A percentile compares a stretch with the other conserved stretches of the same genome.
Evolutionary conservation across 768 basidiomycete genomes (phyloP).

Genomic region (Auriscalpium microsporum): DNA sequence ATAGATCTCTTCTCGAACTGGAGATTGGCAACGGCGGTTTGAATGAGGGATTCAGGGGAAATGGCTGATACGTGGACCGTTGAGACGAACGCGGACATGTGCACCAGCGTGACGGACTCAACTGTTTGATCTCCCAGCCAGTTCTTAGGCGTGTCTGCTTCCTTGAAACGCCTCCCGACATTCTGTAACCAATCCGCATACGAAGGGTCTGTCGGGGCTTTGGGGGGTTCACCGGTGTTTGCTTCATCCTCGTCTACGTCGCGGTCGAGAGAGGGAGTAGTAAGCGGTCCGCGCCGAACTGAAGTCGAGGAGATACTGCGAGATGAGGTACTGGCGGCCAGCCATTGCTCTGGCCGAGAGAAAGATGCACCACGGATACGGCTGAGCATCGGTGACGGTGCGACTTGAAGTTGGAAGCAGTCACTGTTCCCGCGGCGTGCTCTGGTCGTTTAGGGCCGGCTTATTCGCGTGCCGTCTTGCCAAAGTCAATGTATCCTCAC

Average conservation of each 20-base stretch:
- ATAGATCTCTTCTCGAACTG: constrained; percentile 41
- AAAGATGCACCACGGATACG: constrained; percentile 1
- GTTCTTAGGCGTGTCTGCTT: constrained; percentile 32
- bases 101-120: constrained; percentile 25
- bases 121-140: constrained; percentile 58
- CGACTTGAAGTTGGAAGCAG: not conserved
- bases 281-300: not conserved
- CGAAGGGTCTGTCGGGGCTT: not conserved
- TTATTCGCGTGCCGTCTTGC: not conserved
- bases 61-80: constrained; percentile 46
- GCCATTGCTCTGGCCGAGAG: not conserved
- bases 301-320: not conserved
- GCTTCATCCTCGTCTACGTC: constrained; percentile 5
- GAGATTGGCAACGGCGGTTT: constrained; percentile 73
- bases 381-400: not conserved
- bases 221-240: constrained; percentile 8
- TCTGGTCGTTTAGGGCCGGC: constrained; percentile 7
- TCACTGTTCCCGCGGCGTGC: not conserved
- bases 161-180: constrained; percentile 9
- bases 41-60: constrained; percentile 80
- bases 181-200: constrained; percentile 7
- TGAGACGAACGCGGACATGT: constrained; percentile 7
- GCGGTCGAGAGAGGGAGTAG: not conserved
- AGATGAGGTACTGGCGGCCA: not conserved
- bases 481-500: not conserved